Base-by-base conservation (phyloP, 305 asterid species). In the Solanum hybrid region DNA sequence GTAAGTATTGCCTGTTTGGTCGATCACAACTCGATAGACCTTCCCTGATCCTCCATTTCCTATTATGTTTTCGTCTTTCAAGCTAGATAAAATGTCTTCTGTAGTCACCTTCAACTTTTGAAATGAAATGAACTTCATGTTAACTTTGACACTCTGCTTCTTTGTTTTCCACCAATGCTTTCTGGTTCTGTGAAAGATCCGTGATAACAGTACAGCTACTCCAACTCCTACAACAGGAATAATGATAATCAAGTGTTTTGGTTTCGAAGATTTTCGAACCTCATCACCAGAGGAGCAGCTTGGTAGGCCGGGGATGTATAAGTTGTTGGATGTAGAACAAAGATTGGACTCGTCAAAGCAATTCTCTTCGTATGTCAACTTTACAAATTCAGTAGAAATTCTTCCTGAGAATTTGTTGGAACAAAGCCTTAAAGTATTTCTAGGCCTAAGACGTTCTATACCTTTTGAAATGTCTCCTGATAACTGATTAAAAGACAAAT, bases 331-430 rank as follows among this genome's bases (percentile, higher is more conserved):
- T 66, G 88, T 89, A 15, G 98, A 90, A 73, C 95, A 97, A 31
- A 96, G 98, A 8, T 94, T 94, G 0, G 98, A 80, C 75, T 97
- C 94, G 77, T 92, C 92, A 89, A 91, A 89, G 92, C 95, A 97
- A 80, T 98, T 95, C 17, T 0, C 19, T 45, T 42, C 2, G 0
- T 45, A 45, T 45, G 60, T 45, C 0, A 45, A 0, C 0, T 0
- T 45, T 29, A 95, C 97, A 34, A 91, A 88, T 78, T 91, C 90
- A 11, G 42, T 0, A 22, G 99, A 98, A 91, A 97, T 92, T 84
- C 91, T 91, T 77, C 99, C 98, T 0, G 95, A 84, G 82, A 96
- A 93, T 89, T 88, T 88, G 88, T 96, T 96, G 36, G 94, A 95
- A 72, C 98, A 96, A 45, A 97, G 92, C 73, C 95, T 93, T 89